phyloP scores from a whole-genome alignment of 1,284 basidiomycete species.

The Phlebopus sp. region DNA sequence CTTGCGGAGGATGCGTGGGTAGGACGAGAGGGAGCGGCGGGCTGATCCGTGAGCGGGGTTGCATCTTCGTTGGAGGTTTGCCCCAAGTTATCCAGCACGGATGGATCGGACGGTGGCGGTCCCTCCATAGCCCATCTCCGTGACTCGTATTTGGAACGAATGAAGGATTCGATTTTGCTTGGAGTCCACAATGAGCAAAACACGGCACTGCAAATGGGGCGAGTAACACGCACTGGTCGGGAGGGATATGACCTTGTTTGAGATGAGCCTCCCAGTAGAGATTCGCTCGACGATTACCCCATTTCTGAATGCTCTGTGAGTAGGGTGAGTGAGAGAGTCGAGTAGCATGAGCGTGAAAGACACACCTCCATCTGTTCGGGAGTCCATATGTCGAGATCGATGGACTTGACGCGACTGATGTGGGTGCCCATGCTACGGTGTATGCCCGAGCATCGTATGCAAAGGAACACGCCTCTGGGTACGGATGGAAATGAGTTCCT shows the following conservation, averaged over 20 bases:
- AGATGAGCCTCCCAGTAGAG: conserved; percentile 97
- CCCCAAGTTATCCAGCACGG: conserved; percentile 60
- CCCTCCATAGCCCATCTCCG: conserved; percentile 91
- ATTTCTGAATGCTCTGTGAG: conserved; percentile 78
- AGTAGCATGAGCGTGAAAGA: conserved; percentile 8
- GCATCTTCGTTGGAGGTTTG: conserved; percentile 17
- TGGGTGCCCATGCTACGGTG: conserved; percentile 99
- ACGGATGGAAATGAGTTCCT: conserved; percentile 5
- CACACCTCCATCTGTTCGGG: conserved; percentile 94
- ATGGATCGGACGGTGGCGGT: conserved; percentile 80
- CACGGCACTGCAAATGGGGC: background rate
- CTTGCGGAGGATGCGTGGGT: conserved; percentile 33
- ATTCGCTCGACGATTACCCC: conserved; percentile 93
- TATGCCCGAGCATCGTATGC: conserved; percentile 97
- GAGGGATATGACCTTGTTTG: conserved; percentile 88
- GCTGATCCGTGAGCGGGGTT: conserved; percentile 29
- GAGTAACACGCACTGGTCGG: conserved; percentile 78
- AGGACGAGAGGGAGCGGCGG: conserved; percentile 27
- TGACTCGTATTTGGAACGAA: conserved; percentile 95
- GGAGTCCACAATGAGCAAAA: background rate
- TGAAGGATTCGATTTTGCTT: conserved; percentile 98
- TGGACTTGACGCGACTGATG: conserved; percentile 94
- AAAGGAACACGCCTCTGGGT: conserved; percentile 84
- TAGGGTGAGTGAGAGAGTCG: conserved; percentile 3
- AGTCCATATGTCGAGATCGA: conserved; percentile 97